Base-by-base conservation (phyloP, 2,329 filamentous ascomycete species). In the Monosporascus sp. region DNA sequence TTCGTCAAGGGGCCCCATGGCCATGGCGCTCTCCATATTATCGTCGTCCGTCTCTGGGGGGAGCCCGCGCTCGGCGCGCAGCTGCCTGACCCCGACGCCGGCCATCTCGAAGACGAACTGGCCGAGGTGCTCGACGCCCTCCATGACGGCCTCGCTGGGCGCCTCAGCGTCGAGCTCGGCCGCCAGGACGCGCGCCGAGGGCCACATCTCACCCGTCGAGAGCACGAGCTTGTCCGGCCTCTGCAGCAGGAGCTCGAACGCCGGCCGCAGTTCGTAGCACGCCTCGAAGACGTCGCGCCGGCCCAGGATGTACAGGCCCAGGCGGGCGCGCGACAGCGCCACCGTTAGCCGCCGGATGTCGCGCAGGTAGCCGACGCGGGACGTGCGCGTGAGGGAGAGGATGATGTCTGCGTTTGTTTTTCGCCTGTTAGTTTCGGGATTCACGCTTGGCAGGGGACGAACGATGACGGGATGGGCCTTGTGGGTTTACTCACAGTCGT, bases 101-200 rank as follows among this genome's bases (percentile, higher is more conserved):
- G 91, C 96, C 91, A 99, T 99, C 71, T 99, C 90, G 68, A 84
- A 96, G 22, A 99, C 93, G 70, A 97, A 99, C 72, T 96, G 88
- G 0, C 94, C 94, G 37, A 99, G 72, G 74, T 99, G 94, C 75
- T 99, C 93, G 1, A 97, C 86, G 36, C 88, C 84, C 63, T 93
- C 89, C 90, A 99, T 97, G 20, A 84, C 78, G 1, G 85, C 86
- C 63, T 83, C 80, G 14, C 80, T 80, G 2, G 77, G 73, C 7
- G 82, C 74, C 7, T 75, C 66, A 7, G 77, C 75, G 19, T 77
- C 77, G 8, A 76, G 75, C 19, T 67, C 70, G 47, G 78, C 77
- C 3, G 70, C 64, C 11, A 75, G 68, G 4, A 73, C 65, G 45
- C 90, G 78, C 52, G 79, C 70, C 0, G 88, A 82, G 1, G 90